Evolutionary conservation across 768 basidiomycete genomes (phyloP).

Genomic region (Candolleomyces aberdarensis): DNA sequence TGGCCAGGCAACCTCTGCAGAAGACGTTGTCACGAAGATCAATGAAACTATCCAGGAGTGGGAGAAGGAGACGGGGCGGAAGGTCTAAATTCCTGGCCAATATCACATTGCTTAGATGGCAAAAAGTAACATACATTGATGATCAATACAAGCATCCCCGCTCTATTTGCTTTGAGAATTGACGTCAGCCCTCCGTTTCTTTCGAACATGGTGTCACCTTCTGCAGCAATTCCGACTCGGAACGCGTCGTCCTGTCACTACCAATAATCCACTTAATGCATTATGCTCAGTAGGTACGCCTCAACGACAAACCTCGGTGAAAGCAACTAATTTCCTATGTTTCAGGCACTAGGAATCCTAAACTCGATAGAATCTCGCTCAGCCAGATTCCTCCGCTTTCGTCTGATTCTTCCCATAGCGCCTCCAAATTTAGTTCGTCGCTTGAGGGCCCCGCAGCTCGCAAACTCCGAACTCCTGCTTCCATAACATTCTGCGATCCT

Average conservation of each 20-base stretch:
- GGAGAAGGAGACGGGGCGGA: constrained; percentile 38
- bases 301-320: too few species aligned
- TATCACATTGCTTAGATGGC: not conserved
- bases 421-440: not conserved
- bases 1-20: constrained; percentile 72
- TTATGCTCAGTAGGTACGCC: too few species aligned
- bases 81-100: constrained; percentile 16
- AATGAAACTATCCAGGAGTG: constrained; percentile 45
- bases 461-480: constrained; percentile 20
- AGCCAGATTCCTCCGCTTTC: too few species aligned
- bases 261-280: too few species aligned
- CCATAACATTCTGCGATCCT: constrained; percentile 13
- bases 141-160: not conserved
- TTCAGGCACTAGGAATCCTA: too few species aligned
- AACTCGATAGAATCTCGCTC: too few species aligned
- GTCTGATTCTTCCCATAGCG: too few species aligned
- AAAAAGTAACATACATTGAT: not conserved
- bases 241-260: too few species aligned
- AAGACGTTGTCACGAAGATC: constrained; percentile 66
- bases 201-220: too few species aligned
- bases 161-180: not conserved
- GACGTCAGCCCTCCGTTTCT: too few species aligned
- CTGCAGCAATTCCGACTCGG: too few species aligned
- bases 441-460: constrained; percentile 7
- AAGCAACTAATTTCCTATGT: too few species aligned